These are phyloP conservation scores for Phaeosphaeriaceae sp. DNA, from an alignment of 2,329 filamentous ascomycete genomes.

Conservation along the genomic window DNA sequence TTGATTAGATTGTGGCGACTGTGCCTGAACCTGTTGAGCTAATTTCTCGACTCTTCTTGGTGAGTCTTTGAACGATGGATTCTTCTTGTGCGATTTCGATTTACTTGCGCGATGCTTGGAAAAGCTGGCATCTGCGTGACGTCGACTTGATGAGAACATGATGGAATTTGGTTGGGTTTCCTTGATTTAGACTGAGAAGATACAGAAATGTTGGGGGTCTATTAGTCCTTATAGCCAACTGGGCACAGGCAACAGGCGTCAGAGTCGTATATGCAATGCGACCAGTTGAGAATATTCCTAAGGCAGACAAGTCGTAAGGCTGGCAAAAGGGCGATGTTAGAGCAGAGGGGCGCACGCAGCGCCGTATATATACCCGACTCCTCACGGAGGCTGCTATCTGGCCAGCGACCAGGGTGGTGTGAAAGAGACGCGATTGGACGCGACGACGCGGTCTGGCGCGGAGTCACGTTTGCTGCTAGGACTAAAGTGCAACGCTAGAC, in stretches of 20 bases:
- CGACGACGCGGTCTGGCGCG: slow-evolving; percentile 41
- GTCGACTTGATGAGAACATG: slow-evolving; percentile 47
- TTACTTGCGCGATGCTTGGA: slow-evolving; percentile 49
- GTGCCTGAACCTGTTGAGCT: slow-evolving; percentile 41
- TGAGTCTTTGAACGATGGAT: slow-evolving; percentile 46
- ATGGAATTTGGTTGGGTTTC: slow-evolving; percentile 22
- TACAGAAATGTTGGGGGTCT: slow-evolving; percentile 20
- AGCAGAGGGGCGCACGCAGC: slow-evolving; percentile 31
- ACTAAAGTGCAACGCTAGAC: no score
- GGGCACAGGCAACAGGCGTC: slow-evolving; percentile 40
- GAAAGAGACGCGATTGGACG: slow-evolving; percentile 46
- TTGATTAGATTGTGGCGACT: slow-evolving; percentile 44
- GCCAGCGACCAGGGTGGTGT: slow-evolving; percentile 32
- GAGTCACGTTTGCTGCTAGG: slow-evolving; percentile 46
- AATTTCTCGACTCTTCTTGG: slow-evolving; percentile 43
- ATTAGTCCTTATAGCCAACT: slow-evolving; percentile 36
- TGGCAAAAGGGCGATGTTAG: slow-evolving; percentile 33
- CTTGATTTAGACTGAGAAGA: slow-evolving; percentile 9
- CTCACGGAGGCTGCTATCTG: slow-evolving; percentile 41
- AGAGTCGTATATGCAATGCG: slow-evolving; percentile 1
- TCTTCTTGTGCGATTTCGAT: slow-evolving; percentile 47
- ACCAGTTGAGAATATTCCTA: slow-evolving; percentile 17
- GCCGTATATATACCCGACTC: slow-evolving; percentile 44
- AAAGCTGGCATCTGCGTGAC: slow-evolving; percentile 43
- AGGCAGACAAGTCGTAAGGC: slow-evolving; percentile 39